Evolutionary conservation across 2,329 filamentous ascomycete species (phyloP), one percentile per base, ranked within the genome.

Genomic region (Ophiocordyceps unilateralis): DNA sequence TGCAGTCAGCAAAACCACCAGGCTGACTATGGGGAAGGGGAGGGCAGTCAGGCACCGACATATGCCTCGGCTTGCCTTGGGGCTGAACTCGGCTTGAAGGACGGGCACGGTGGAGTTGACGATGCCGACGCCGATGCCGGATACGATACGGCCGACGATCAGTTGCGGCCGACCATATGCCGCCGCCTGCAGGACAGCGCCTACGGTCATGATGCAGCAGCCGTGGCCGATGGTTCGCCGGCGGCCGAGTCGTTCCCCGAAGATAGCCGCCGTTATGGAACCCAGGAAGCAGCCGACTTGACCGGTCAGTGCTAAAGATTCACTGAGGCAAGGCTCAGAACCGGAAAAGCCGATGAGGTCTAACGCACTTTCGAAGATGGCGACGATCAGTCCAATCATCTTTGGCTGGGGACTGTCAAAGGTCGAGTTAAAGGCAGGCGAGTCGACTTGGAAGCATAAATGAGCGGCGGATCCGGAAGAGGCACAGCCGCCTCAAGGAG

Each of bases 41-140:
- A 23, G 10, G 10, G 30, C 14, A 23, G 40, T 19, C 10, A 26
- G 19, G 14, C n/a, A 41, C 43, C 55, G 41, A 57, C 54, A 53
- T 19, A 56, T 49, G 41, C 60, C 62, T 44, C 63, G 51, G 23
- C 50, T 62, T 22, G 59, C 59, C 43, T 60, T 62, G 7, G 62
- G 59, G 26, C 58, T 58, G 38, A 63, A 63, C 41, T 70, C 68
- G 1, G 65, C 55, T 40, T 66, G 63, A 40, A 62, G 62, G 39
- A 67, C 63, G 1, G 66, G 65, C 0, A 62, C 62, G 0, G 64
- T 68, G 0, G 60, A 63, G 47, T 64, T 68, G 50, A 65, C 59
- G 32, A 66, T 60, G 10, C 67, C 67, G 37, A 66, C 62, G 0
- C 68, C 68, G 9, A 69, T 28, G 5, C 68, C 68, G 1, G 68